Percentiles rank a stretch among this genome's conserved stretches.
These are phyloP conservation scores for Mycena albidolilacea DNA, from an alignment of 768 basidiomycete species.

Conservation along the genomic window DNA sequence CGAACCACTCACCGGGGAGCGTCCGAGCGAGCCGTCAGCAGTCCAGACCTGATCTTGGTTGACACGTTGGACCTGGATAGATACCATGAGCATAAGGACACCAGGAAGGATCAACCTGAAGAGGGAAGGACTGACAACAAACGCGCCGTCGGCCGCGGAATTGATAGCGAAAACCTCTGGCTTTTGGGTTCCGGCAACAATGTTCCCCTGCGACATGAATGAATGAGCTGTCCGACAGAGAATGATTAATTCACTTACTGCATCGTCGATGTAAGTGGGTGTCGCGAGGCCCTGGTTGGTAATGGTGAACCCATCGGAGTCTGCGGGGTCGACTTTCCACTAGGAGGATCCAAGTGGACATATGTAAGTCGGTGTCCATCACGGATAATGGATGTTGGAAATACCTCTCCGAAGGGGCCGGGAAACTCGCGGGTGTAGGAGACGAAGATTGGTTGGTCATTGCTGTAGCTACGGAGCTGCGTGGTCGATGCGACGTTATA, in stretches of 20 bases:
- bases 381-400: neutral
- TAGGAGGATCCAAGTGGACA: neutral
- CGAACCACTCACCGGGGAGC: neutral
- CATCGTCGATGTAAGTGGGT: neutral
- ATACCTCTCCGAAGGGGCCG: neutral
- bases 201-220: neutral
- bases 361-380: neutral
- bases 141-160: neutral
- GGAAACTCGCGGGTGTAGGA: neutral
- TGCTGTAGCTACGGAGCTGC: neutral
- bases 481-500: no score
- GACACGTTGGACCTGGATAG: constrained; percentile 3
- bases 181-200: neutral
- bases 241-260: neutral
- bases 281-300: neutral
- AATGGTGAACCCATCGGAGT: neutral
- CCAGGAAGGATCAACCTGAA: neutral
- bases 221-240: neutral
- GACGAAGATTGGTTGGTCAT: neutral
- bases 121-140: neutral
- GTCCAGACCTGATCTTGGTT: constrained; percentile 1
- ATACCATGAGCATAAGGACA: neutral
- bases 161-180: no score
- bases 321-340: neutral
- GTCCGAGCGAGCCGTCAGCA: constrained; percentile 5